These are phyloP conservation scores for Pseudocercospora macadamiae DNA, from an alignment of 2,329 filamentous ascomycete genomes.

Conservation along the genomic window DNA sequence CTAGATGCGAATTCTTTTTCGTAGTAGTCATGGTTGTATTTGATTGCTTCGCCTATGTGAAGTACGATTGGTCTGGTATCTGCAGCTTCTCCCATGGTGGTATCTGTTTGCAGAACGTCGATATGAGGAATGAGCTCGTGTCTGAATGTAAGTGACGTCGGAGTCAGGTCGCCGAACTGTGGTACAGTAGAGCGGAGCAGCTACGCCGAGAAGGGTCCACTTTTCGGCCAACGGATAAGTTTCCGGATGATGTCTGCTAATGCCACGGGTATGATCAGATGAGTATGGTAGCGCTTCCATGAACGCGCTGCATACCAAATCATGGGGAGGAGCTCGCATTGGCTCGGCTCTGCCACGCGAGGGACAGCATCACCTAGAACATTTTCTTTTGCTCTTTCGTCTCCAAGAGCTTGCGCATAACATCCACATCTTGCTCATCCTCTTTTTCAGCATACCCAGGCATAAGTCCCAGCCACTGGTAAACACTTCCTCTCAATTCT, in stretches of 20 bases:
- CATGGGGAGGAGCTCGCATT: no score
- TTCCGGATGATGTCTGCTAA: neutral
- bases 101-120: neutral
- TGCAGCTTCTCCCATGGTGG: neutral
- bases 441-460: slow-evolving; percentile 19
- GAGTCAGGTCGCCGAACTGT: neutral
- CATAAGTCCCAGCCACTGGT: slow-evolving; percentile 23
- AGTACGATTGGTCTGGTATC: slow-evolving; percentile 31
- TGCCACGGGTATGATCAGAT: no score
- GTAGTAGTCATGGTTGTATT: slow-evolving; percentile 49
- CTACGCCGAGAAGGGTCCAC: neutral
- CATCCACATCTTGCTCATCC: slow-evolving; percentile 11
- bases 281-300: no score
- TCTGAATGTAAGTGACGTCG: neutral
- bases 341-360: no score
- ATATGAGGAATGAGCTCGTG: no score
- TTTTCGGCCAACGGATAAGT: slow-evolving; percentile 2
- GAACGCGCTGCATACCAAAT: no score
- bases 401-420: slow-evolving; percentile 11
- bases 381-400: slow-evolving; percentile 16
- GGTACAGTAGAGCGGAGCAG: neutral
- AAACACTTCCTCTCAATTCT: slow-evolving; percentile 18
- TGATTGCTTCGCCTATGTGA: slow-evolving; percentile 47
- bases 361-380: no score
- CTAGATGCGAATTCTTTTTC: slow-evolving; percentile 33